These are phyloP conservation scores for Blastobotrys robertii DNA, from an alignment of 805 yeast species.

Conservation along the genomic window DNA sequence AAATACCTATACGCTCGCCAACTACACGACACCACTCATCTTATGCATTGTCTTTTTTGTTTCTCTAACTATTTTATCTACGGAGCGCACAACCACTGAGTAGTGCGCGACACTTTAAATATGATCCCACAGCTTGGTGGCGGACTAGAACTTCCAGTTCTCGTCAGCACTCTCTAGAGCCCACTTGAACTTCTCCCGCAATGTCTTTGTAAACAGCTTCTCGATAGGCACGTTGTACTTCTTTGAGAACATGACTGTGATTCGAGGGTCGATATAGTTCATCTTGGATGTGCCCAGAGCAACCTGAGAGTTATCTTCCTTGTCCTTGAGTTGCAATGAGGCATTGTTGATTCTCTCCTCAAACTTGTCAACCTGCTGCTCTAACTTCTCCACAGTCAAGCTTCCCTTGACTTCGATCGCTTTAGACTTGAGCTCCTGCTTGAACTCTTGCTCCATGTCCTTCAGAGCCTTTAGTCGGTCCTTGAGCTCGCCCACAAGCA, in stretches of 20 bases:
- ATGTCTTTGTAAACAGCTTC: slow-evolving; percentile 80
- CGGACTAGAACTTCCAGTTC: slow-evolving; percentile 73
- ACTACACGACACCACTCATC: no score
- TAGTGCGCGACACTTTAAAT: no score
- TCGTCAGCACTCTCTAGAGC: slow-evolving; percentile 87
- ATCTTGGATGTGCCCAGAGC: slow-evolving; percentile 88
- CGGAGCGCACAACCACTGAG: not conserved
- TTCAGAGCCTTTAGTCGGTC: slow-evolving; percentile 49
- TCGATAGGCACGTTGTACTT: slow-evolving; percentile 84
- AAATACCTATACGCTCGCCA: no score
- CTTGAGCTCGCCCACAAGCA: slow-evolving; percentile 47
- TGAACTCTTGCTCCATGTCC: slow-evolving; percentile 32
- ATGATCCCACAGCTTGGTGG: no score
- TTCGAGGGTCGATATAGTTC: slow-evolving; percentile 91
- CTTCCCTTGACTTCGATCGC: slow-evolving; percentile 39
- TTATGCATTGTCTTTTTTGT: no score
- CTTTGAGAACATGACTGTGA: slow-evolving; percentile 82
- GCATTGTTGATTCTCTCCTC: slow-evolving; percentile 64
- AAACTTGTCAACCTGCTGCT: slow-evolving; percentile 57
- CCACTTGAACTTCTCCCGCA: slow-evolving; percentile 91
- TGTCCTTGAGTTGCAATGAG: slow-evolving; percentile 71
- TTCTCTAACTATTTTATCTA: not conserved
- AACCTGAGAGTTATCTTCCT: slow-evolving; percentile 89
- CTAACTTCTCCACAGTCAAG: slow-evolving; percentile 58
- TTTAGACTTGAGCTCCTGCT: slow-evolving; percentile 47